These are phyloP conservation scores for Lunularia cruciata DNA, from an alignment of 225 moss, liverwort and hornwort genomes.

Conservation along the genomic window DNA sequence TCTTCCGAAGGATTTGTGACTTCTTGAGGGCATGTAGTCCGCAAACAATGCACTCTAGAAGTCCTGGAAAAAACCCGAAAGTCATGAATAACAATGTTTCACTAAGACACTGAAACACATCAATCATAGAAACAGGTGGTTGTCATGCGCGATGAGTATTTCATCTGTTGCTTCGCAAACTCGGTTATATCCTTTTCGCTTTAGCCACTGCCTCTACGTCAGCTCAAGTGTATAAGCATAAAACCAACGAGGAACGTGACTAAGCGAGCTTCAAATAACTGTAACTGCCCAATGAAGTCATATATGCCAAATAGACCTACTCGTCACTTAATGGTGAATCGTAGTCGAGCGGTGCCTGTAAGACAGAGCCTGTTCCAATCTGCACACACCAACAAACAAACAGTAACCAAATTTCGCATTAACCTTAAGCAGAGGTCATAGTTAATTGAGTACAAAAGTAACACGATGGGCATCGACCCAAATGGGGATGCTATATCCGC, in stretches of 20 bases:
- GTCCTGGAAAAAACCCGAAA: conserved; percentile 53
- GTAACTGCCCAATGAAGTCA: not conserved
- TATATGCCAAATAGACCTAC: conserved; percentile 44
- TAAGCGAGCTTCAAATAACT: too few species aligned
- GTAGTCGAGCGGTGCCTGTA: conserved; percentile 87
- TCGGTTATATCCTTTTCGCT: too few species aligned
- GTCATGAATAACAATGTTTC: not conserved
- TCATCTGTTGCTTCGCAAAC: too few species aligned
- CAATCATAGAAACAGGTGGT: too few species aligned
- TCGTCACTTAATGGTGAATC: conserved; percentile 85
- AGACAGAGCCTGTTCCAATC: conserved; percentile 78
- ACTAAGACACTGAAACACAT: not conserved
- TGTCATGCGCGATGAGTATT: too few species aligned
- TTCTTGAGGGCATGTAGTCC: conserved; percentile 71
- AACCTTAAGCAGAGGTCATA: too few species aligned
- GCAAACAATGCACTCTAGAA: conserved; percentile 60
- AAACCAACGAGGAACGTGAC: too few species aligned
- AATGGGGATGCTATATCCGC: not conserved
- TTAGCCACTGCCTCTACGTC: too few species aligned
- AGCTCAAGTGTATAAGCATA: too few species aligned
- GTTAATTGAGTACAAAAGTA: too few species aligned
- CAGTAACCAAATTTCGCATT: too few species aligned
- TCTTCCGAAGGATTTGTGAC: conserved; percentile 89
- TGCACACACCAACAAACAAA: conserved; percentile 35
- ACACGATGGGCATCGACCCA: too few species aligned